phyloP scores from a whole-genome alignment of 306 rosid species.

The Prunus campanulata region DNA sequence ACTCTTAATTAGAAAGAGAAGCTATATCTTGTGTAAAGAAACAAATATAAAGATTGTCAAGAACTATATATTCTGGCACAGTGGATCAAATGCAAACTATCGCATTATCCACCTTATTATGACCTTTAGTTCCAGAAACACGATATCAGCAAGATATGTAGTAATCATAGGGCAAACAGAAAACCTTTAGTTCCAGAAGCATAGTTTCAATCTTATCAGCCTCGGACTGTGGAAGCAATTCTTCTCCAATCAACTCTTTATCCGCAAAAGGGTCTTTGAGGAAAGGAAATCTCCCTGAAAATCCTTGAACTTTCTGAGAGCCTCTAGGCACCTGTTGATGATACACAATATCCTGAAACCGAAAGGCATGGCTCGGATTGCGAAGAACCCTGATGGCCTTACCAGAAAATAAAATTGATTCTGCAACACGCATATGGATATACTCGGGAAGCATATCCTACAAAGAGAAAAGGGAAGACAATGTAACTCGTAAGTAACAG shows the following conservation, averaged over 20 bases:
- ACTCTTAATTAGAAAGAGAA: neutral
- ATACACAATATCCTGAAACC: conserved; percentile 48
- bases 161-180: conserved; percentile 1
- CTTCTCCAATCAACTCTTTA: conserved; percentile 62
- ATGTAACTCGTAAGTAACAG: neutral
- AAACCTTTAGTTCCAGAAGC: conserved; percentile 88
- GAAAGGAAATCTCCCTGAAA: conserved; percentile 55
- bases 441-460: conserved; percentile 97
- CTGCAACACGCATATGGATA: conserved; percentile 86
- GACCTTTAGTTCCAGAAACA: conserved; percentile 12
- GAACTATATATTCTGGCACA: neutral
- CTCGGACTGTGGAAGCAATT: conserved; percentile 88
- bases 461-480: conserved; percentile 14
- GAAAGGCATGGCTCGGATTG: conserved; percentile 81
- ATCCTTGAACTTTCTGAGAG: conserved; percentile 64
- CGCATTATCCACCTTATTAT: neutral
- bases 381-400: conserved; percentile 91
- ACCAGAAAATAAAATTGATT: conserved; percentile 91
- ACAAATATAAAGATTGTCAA: neutral
- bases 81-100: neutral
- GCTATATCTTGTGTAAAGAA: neutral
- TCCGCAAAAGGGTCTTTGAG: conserved; percentile 57
- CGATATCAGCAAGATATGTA: neutral
- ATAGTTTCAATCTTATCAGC: conserved; percentile 92
- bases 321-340: conserved; percentile 65